Percentiles rank a stretch among this genome's conserved stretches.
Evolutionary conservation across 352 stramenopile species (phyloP).

Genomic region (Thalassiosira gravida): DNA sequence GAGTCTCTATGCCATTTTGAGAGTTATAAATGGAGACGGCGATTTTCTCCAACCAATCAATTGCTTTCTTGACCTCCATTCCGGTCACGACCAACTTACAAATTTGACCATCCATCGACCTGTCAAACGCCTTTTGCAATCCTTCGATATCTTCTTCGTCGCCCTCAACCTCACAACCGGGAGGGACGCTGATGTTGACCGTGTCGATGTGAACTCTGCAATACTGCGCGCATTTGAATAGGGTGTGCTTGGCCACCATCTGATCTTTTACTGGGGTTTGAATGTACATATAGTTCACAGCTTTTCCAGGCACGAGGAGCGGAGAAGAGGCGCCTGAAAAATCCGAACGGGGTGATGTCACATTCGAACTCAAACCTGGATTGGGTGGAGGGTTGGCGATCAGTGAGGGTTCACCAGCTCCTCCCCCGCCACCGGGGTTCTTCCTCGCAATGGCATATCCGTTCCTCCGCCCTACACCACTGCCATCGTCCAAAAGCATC

Average conservation of each 20-base stretch:
- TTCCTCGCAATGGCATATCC: slow-evolving; percentile 81
- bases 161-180: slow-evolving; percentile 8
- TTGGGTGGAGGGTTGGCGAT: slow-evolving; percentile 24
- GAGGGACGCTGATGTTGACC: slow-evolving; percentile 35
- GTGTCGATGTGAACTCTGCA: slow-evolving; percentile 65
- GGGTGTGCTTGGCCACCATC: slow-evolving; percentile 57
- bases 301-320: slow-evolving; percentile 8
- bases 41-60: slow-evolving; percentile 68
- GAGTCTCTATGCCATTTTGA: slow-evolving; percentile 21
- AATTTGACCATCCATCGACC: slow-evolving; percentile 68
- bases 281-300: slow-evolving; percentile 78
- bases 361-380: slow-evolving; percentile 10
- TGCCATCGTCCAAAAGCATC: slow-evolving; percentile 74
- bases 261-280: slow-evolving; percentile 76
- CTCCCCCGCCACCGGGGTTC: slow-evolving; percentile 1
- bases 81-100: slow-evolving; percentile 83
- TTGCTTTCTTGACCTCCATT: slow-evolving; percentile 64
- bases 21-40: slow-evolving; percentile 32
- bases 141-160: slow-evolving; percentile 41
- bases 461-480: background rate
- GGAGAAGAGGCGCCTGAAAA: slow-evolving; percentile 37
- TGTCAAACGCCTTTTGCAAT: slow-evolving; percentile 55
- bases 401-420: slow-evolving; percentile 17
- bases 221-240: slow-evolving; percentile 69
- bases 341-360: slow-evolving; percentile 38